Conservation (phyloP, 176 grass and related monocot genomes). For the Juncus effusus region DNA sequence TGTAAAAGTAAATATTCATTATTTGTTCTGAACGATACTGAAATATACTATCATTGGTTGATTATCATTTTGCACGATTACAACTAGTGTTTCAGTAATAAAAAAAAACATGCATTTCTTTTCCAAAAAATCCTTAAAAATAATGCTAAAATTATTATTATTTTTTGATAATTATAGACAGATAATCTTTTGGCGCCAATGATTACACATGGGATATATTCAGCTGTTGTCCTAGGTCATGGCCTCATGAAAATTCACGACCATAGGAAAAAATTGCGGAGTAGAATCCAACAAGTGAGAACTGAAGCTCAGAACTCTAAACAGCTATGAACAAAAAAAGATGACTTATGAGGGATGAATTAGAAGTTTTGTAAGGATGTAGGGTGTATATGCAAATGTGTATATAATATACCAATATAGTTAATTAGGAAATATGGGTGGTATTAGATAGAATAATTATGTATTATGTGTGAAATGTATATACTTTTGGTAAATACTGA, state of each 20-base stretch:
- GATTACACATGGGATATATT: slow-evolving; percentile 98
- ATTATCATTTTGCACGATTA: neutral
- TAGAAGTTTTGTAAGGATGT: slow-evolving; percentile 14
- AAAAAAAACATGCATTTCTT: neutral
- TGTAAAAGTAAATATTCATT: too few species aligned
- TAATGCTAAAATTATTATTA: neutral
- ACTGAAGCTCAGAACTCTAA: slow-evolving; percentile 32
- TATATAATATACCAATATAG: slow-evolving; percentile 12
- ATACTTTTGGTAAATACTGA: slow-evolving; percentile 12
- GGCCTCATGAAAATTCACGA: slow-evolving; percentile 94
- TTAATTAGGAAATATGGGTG: slow-evolving; percentile 12
- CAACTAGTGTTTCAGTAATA: neutral
- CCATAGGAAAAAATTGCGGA: slow-evolving; percentile 63
- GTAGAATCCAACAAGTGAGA: slow-evolving; percentile 57
- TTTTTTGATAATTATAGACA: slow-evolving; percentile 40
- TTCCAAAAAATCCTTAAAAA: neutral
- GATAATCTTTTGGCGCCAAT: slow-evolving; percentile 83
- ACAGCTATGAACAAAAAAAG: neutral
- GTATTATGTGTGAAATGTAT: neutral
- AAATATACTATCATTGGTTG: neutral
- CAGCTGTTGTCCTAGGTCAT: slow-evolving; percentile 78
- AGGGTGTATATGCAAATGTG: slow-evolving; percentile 18
- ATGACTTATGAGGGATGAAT: neutral
- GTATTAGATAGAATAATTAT: slow-evolving; percentile 6
- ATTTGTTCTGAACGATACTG: too few species aligned